phyloP scores from a whole-genome alignment of 805 yeast species.

The Blastobotrys peoriensis region DNA sequence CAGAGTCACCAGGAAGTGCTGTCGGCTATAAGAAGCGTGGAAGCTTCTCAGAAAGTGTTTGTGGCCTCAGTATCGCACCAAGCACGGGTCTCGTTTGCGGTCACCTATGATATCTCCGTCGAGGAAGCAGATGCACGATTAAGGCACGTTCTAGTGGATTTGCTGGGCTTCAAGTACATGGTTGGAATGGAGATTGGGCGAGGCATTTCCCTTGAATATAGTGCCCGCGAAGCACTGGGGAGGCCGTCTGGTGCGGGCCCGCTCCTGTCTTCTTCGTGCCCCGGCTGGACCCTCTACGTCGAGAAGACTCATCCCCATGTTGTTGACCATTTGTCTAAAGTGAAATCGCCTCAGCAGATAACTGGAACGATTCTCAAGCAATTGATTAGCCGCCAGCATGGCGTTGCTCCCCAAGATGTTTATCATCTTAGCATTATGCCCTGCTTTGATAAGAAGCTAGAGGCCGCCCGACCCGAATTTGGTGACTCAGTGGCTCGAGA shows the following conservation, averaged over 20 bases:
- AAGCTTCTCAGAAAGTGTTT: conserved; percentile 37
- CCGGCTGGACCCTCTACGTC: conserved; percentile 94
- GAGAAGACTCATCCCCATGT: conserved; percentile 92
- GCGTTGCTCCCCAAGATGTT: conserved; percentile 32
- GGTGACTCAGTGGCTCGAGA: conserved; percentile 40
- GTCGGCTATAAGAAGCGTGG: conserved; percentile 42
- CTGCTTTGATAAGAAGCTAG: conserved; percentile 93
- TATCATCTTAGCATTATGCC: conserved; percentile 93
- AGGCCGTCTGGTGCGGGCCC: conserved; percentile 6
- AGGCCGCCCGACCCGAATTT: conserved; percentile 80
- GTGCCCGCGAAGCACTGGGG: conserved; percentile 39
- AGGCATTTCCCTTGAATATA: conserved; percentile 48
- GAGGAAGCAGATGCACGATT: conserved; percentile 57
- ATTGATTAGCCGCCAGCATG: conserved; percentile 35
- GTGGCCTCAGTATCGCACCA: conserved; percentile 84
- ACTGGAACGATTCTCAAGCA: conserved; percentile 74
- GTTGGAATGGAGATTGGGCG: conserved; percentile 86
- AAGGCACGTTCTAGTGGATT: conserved; percentile 48
- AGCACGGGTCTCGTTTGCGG: conserved; percentile 73
- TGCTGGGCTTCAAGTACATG: conserved; percentile 62
- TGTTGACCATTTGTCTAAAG: conserved; percentile 60
- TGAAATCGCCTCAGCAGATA: conserved; percentile 89
- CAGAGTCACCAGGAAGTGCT: conserved; percentile 82
- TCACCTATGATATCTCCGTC: conserved; percentile 50
- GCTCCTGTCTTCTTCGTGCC: conserved; percentile 69